Percentiles rank a stretch among this genome's conserved stretches.
phyloP scores from a whole-genome alignment of 495 filamentous ascomycete species.

The Xanthoparmelia taractica region DNA sequence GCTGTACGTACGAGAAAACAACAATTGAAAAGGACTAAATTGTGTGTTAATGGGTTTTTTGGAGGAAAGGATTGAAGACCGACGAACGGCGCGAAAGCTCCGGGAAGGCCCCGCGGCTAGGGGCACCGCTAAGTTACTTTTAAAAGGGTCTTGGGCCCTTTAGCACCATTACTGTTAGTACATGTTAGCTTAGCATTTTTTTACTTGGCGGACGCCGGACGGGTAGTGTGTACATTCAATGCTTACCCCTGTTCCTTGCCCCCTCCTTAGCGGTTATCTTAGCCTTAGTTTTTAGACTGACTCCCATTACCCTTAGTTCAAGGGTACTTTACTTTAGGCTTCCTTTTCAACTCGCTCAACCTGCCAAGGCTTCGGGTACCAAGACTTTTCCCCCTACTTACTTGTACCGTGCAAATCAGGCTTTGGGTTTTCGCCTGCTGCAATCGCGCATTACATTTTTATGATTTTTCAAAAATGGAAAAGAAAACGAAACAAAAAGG shows the following conservation, averaged over 20 bases:
- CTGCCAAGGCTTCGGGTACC: conserved; percentile 6
- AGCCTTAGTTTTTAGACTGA: too few relatives aligned
- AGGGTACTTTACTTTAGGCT: not conserved
- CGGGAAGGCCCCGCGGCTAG: conserved; percentile 8
- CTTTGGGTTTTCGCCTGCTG: not conserved
- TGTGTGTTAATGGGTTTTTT: not conserved
- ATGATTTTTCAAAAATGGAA: too few relatives aligned
- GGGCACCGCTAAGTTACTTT: conserved; percentile 8
- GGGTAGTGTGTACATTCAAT: not conserved
- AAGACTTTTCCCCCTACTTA: not conserved
- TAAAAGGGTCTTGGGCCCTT: not conserved
- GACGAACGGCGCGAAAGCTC: conserved; percentile 10
- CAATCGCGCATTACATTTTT: not conserved
- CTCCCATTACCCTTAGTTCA: not conserved
- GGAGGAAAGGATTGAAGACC: not conserved
- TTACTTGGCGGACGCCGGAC: not conserved
- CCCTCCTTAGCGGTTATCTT: not conserved
- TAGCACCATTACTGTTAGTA: not conserved
- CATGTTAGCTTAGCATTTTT: too few relatives aligned
- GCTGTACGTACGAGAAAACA: too few relatives aligned
- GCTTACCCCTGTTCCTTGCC: conserved; percentile 6
- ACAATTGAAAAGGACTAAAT: too few relatives aligned
- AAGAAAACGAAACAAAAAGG: too few relatives aligned
- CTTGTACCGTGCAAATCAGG: conserved; percentile 9
- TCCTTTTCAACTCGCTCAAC: not conserved